phyloP scores from a whole-genome alignment of 805 yeast genomes.

The Ogataea haglerorum region DNA sequence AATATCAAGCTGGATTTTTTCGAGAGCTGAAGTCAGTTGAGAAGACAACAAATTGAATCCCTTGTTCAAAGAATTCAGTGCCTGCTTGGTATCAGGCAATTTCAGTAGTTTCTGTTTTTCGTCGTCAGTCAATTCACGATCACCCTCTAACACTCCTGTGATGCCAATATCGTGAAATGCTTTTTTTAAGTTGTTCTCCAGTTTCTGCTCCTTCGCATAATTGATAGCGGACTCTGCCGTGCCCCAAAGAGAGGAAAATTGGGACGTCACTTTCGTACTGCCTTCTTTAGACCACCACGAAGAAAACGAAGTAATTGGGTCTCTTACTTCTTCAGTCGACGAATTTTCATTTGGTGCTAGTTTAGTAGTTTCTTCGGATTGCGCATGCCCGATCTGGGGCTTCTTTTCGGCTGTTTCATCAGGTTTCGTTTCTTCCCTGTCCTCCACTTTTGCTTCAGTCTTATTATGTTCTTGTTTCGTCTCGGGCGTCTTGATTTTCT shows the following conservation, averaged over 20 bases:
- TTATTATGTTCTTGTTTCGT: conserved; percentile 8
- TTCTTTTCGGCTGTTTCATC: background rate
- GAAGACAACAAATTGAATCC: conserved; percentile 32
- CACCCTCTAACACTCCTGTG: conserved; percentile 35
- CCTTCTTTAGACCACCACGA: conserved; percentile 77
- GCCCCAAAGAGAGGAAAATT: conserved; percentile 67
- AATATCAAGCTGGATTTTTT: conserved; percentile 33
- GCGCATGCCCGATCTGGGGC: background rate
- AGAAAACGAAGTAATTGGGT: conserved; percentile 63
- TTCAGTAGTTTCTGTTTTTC: conserved; percentile 27
- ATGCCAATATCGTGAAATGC: conserved; percentile 41
- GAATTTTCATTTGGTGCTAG: background rate
- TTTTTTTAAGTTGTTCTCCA: conserved; percentile 33
- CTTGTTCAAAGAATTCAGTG: conserved; percentile 35
- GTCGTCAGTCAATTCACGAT: conserved; percentile 33
- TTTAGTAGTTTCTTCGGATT: background rate
- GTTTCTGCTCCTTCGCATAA: conserved; percentile 39
- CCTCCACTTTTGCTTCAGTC: background rate
- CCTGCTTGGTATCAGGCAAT: conserved; percentile 33
- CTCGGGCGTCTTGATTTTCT: conserved; percentile 30
- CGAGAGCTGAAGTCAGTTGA: conserved; percentile 38
- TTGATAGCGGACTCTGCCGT: conserved; percentile 53
- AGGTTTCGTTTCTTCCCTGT: background rate
- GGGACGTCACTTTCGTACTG: conserved; percentile 56
- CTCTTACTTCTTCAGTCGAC: conserved; percentile 31